Evolutionary conservation across 352 stramenopile species (phyloP), one percentile per base, ranked within the genome.

Genomic region (Phytophthora pinifolia): DNA sequence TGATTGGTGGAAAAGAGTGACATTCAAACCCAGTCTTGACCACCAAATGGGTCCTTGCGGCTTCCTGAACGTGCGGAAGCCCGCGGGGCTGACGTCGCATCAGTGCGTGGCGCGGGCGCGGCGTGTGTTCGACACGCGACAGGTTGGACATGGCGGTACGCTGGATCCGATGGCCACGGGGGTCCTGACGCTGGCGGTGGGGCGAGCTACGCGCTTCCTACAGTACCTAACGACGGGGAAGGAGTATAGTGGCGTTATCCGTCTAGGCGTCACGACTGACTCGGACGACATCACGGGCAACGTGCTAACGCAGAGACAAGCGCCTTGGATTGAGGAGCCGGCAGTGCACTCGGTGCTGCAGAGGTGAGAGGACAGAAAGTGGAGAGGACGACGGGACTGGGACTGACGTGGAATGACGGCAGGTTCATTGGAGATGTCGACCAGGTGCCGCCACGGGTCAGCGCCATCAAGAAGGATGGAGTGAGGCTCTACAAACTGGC

Each of bases 101-200:
- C 70, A 80, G 42, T 93, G 83, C 61, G 84, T 96, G 29, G 70
- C 62, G 6, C 50, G 72, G 27, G 62, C 91, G 46, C 82, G 86
- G 33, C 83, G 81, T 41, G 62, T 91, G 37, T 83, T 94, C 41
- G 72, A 76, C 49, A 94, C 78, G 27, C 74, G 70, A 15, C 78
- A 82, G 37, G 73, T 96, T 9, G 86, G 86, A 34, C 86, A 96
- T 46, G 83, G 74, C 35, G 86, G 86, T 29, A 96, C 86, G 50
- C 67, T 96, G n/a, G 86, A 96, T 61, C 86, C 86, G 9, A 94
- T 96, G 83, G 86, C 86, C 15, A 94, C 84, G 29, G 86, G 86
- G 18, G 86, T 96, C 46, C 69, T 96, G 35, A 83, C 83, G 20
- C 67, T 94, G 66, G 86, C 84, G 18, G 58, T 96, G 22, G 85